These are phyloP conservation scores for Hortiboletus flavorubellus DNA, from an alignment of 768 basidiomycete genomes.

Conservation along the genomic window DNA sequence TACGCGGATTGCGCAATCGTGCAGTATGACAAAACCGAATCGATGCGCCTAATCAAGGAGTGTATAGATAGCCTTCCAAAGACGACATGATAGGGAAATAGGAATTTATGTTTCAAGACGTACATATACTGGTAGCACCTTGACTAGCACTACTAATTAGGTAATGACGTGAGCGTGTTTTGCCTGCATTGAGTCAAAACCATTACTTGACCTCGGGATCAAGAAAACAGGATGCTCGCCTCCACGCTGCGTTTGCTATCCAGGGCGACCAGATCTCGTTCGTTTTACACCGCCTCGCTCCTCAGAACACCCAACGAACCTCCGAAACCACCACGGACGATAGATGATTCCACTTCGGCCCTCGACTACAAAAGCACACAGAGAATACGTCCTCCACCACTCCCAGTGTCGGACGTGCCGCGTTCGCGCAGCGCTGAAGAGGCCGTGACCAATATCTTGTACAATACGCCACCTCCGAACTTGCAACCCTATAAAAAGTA, in stretches of 20 bases:
- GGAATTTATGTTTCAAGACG: neutral
- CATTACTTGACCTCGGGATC: neutral
- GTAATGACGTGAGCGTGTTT: slow-evolving; percentile 5
- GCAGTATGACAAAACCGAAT: slow-evolving; percentile 55
- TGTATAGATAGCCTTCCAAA: slow-evolving; percentile 51
- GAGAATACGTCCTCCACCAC: slow-evolving; percentile 70
- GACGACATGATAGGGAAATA: slow-evolving; percentile 21
- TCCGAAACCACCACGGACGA: slow-evolving; percentile 72
- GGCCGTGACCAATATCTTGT: slow-evolving; percentile 95
- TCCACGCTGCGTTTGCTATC: slow-evolving; percentile 20
- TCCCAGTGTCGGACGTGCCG: slow-evolving; percentile 84
- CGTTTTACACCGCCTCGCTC: slow-evolving; percentile 19
- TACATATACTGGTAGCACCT: no score
- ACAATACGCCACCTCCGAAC: slow-evolving; percentile 92
- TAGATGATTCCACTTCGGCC: slow-evolving; percentile 93
- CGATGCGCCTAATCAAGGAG: slow-evolving; percentile 50
- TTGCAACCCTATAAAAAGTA: slow-evolving; percentile 91
- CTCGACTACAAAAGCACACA: slow-evolving; percentile 86
- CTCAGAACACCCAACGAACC: slow-evolving; percentile 28
- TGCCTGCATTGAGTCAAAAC: neutral
- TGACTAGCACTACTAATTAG: slow-evolving; percentile 1
- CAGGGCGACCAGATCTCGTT: slow-evolving; percentile 17
- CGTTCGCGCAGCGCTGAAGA: slow-evolving; percentile 85
- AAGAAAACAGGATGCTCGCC: slow-evolving; percentile 4
- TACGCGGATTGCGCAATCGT: slow-evolving; percentile 42